Evolutionary conservation across 2,329 filamentous ascomycete species (phyloP).

Genomic region (Gaeumannomyces tritici): DNA sequence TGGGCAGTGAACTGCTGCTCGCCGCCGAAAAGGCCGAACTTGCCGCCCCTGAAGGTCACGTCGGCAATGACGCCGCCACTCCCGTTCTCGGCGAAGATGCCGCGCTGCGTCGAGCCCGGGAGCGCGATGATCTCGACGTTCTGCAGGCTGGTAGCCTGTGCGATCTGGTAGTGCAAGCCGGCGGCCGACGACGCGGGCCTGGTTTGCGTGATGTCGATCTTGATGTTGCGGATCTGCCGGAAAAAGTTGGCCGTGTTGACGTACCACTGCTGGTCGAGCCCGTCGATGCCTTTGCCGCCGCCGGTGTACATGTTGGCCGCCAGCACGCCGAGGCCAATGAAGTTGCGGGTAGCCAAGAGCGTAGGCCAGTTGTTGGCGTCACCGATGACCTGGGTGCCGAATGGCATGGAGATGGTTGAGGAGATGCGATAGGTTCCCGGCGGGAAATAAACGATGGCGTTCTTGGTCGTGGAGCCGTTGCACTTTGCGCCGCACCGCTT

Average conservation of each 20-base stretch:
- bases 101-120: constrained; percentile 17
- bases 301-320: constrained; percentile 2
- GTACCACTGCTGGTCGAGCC: constrained; percentile 1
- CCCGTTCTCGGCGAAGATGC: constrained; percentile 34
- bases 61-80: constrained; percentile 51
- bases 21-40: constrained; percentile 36
- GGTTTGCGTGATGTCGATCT: constrained; percentile 26
- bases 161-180: constrained; percentile 9
- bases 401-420: background rate
- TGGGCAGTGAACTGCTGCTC: constrained; percentile 10
- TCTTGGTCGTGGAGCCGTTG: constrained; percentile 1
- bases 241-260: constrained; percentile 38
- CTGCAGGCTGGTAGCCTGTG: constrained; percentile 30
- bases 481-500: background rate
- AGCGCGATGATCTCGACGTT: constrained; percentile 52
- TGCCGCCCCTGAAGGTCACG: constrained; percentile 49
- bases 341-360: background rate
- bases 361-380: constrained; percentile 1
- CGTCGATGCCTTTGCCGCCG: background rate
- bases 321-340: constrained; percentile 5
- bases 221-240: constrained; percentile 40
- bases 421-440: constrained; percentile 3
- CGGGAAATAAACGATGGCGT: constrained; percentile 7
- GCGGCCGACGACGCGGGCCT: background rate
- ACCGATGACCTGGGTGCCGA: constrained; percentile 5